A percentile compares a stretch with the other conserved stretches of the same genome.
phyloP scores from a whole-genome alignment of 768 basidiomycete species.

The Boletus rubroflammeus region DNA sequence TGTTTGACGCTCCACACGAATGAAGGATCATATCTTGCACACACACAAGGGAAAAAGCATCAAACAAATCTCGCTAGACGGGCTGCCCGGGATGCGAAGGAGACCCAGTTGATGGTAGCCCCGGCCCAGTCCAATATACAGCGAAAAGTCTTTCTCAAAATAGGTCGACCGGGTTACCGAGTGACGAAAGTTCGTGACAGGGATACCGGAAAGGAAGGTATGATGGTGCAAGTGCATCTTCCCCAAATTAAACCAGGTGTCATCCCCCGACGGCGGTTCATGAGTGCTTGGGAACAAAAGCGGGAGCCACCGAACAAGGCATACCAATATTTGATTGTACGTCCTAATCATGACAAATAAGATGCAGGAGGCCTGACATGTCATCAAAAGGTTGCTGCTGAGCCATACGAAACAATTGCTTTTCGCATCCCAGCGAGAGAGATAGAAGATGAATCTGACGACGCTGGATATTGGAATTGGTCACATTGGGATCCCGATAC shows the following conservation, averaged over 20 bases:
- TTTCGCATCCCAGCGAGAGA: conserved; percentile 97
- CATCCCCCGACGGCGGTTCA: conserved; percentile 83
- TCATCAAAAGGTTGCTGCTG: conserved; percentile 82
- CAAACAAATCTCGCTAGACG: conserved; percentile 97
- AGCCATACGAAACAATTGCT: conserved; percentile 98
- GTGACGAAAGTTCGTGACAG: conserved; percentile 96
- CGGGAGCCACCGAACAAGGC: conserved; percentile 92
- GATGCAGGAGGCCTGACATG: conserved; percentile 27
- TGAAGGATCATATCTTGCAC: conserved; percentile 97
- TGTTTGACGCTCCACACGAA: conserved; percentile 99
- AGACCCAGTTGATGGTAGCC: conserved; percentile 85
- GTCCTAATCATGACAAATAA: conserved; percentile 31
- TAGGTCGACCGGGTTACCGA: conserved; percentile 91
- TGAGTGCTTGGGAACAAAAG: conserved; percentile 98
- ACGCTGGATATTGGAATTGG: conserved; percentile 93
- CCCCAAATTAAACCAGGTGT: conserved; percentile 90
- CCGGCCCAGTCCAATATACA: conserved; percentile 76
- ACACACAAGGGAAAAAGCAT: conserved; percentile 99
- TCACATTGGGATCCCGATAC: conserved; percentile 99
- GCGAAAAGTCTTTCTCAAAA: conserved; percentile 95
- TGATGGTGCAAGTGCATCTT: conserved; percentile 96
- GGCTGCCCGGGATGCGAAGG: conserved; percentile 96
- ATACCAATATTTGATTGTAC: conserved; percentile 94
- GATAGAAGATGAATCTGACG: conserved; percentile 92
- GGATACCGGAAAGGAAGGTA: conserved; percentile 88